phyloP scores from a whole-genome alignment of 441 rosid species.

The Syzygium syzygioides region DNA sequence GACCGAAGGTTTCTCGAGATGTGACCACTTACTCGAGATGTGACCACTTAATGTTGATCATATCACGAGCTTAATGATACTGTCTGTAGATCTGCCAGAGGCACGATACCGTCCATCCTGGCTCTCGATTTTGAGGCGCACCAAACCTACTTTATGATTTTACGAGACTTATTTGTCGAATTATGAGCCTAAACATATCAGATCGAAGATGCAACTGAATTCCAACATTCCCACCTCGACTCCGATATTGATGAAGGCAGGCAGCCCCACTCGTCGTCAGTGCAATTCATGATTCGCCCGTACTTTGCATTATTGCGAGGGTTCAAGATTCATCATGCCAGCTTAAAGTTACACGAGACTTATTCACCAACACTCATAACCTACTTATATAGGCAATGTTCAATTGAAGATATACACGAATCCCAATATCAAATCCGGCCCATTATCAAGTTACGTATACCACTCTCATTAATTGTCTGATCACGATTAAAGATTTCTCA shows the following conservation, averaged over 20 bases:
- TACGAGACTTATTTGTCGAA: background rate
- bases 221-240: background rate
- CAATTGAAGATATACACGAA: background rate
- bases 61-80: background rate
- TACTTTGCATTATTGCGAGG: background rate
- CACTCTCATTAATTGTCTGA: background rate
- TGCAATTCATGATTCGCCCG: background rate
- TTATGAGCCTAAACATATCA: accelerated
- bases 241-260: background rate
- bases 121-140: accelerated
- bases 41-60: too few relatives aligned
- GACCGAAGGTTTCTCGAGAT: background rate
- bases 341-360: too few relatives aligned
- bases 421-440: background rate
- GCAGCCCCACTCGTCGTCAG: accelerated
- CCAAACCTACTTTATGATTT: too few relatives aligned
- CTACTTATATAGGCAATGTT: background rate
- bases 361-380: background rate
- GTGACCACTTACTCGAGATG: background rate
- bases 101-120: background rate
- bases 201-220: background rate
- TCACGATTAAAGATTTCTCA: background rate
- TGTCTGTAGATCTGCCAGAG: background rate
- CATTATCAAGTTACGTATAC: background rate
- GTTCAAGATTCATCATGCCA: background rate